Percentiles rank a stretch among this genome's conserved stretches.
Conservation (phyloP, 2,329 filamentous ascomycete genomes). For the Sphaerulina musiva region DNA sequence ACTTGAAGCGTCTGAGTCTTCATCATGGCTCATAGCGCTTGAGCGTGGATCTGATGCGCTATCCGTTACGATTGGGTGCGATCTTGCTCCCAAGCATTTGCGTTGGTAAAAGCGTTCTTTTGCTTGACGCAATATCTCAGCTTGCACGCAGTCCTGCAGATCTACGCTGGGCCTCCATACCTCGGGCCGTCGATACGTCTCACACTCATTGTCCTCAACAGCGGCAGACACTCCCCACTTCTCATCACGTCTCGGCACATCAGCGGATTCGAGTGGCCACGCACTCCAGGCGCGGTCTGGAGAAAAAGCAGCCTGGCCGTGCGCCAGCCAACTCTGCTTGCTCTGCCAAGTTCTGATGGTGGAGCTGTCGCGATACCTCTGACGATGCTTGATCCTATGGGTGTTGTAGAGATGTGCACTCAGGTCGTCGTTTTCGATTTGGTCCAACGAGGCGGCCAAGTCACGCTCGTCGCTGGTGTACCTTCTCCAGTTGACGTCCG, state of each 20-base stretch:
- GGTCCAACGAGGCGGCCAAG: conserved; percentile 57
- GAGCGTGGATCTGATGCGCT: background rate
- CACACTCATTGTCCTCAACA: conserved; percentile 11
- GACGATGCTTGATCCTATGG: conserved; percentile 58
- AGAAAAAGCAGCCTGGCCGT: conserved; percentile 34
- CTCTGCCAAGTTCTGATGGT: conserved; percentile 32
- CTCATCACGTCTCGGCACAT: conserved; percentile 56
- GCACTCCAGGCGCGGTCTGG: conserved; percentile 65
- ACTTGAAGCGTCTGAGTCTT: background rate
- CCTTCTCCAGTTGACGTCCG: conserved; percentile 58
- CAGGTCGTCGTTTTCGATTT: conserved; percentile 60
- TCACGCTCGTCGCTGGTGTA: conserved; percentile 58
- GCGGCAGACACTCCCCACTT: conserved; percentile 37
- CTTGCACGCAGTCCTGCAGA: conserved; percentile 65
- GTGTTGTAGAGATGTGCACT: conserved; percentile 73
- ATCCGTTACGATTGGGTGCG: background rate
- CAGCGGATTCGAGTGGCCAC: conserved; percentile 65
- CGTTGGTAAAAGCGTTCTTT: conserved; percentile 48
- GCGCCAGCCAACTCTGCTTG: conserved; percentile 37
- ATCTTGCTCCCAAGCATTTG: background rate
- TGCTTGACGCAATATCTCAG: conserved; percentile 58
- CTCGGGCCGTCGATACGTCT: conserved; percentile 15
- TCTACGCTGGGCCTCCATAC: conserved; percentile 49
- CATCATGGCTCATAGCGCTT: background rate
- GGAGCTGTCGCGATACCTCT: background rate